A percentile compares a stretch with the other conserved stretches of the same genome.
Evolutionary conservation across 1,284 basidiomycete species (phyloP).

Genomic region (Ceratobasidium sp.): DNA sequence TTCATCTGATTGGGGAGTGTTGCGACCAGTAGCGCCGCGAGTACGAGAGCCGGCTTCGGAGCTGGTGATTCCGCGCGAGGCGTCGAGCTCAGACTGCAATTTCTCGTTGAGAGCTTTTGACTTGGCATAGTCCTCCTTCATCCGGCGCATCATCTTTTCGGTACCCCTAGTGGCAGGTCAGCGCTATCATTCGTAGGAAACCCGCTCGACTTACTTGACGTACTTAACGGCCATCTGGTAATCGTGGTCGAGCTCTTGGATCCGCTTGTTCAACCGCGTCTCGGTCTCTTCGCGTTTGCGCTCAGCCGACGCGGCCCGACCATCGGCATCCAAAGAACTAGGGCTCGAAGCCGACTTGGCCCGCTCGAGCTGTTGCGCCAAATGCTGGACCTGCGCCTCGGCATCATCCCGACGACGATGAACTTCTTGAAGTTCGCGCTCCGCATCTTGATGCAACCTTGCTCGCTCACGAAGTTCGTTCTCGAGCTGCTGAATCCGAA

Average conservation of each 20-base stretch:
- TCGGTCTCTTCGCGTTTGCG: slow-evolving; percentile 84
- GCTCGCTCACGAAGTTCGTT: slow-evolving; percentile 77
- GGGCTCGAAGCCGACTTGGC: slow-evolving; percentile 69
- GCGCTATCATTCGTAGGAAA: slow-evolving; percentile 46
- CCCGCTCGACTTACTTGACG: slow-evolving; percentile 75
- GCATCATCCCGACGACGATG: slow-evolving; percentile 76
- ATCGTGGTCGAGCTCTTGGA: slow-evolving; percentile 92
- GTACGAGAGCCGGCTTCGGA: slow-evolving; percentile 70
- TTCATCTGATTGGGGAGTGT: slow-evolving; percentile 76
- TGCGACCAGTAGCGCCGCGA: slow-evolving; percentile 79
- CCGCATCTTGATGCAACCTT: slow-evolving; percentile 78
- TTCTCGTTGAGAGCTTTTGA: slow-evolving; percentile 84
- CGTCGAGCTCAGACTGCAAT: slow-evolving; percentile 85
- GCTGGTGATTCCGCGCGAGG: slow-evolving; percentile 69
- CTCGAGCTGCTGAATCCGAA: slow-evolving; percentile 77
- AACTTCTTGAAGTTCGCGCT: slow-evolving; percentile 75
- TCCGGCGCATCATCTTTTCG: slow-evolving; percentile 97
- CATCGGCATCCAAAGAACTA: slow-evolving; percentile 61
- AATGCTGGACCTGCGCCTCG: slow-evolving; percentile 74
- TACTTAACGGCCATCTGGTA: slow-evolving; percentile 94
- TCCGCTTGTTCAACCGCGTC: slow-evolving; percentile 76
- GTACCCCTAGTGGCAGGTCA: slow-evolving; percentile 79
- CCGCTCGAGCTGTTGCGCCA: slow-evolving; percentile 76
- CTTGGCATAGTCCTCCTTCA: slow-evolving; percentile 94
- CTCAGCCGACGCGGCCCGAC: slow-evolving; percentile 75